Evolutionary conservation across 2,329 filamentous ascomycete genomes (phyloP), one percentile per base, ranked within the genome.

Genomic region (Curvularia hawaiiensis): DNA sequence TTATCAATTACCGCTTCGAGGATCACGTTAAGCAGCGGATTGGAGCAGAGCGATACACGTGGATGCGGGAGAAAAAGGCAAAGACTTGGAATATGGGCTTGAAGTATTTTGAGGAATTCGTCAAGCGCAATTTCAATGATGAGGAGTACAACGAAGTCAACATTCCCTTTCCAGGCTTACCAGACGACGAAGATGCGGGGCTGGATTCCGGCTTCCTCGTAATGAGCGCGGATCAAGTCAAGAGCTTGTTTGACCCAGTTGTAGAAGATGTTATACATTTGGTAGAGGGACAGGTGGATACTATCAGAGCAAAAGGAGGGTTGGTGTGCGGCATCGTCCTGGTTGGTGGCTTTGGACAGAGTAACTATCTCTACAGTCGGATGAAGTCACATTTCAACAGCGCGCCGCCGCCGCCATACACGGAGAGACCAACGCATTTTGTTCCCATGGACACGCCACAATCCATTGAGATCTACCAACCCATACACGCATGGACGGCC

Each of bases 71-170:
- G 51, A 90, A 90, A 77, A 92, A 92, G 75, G 84, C 84, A 3
- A 92, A 90, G 76, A 91, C 88, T 1, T 93, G 90, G 89, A 90
- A 79, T 54, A 81, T 81, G 78, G 90, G 88, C 2, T 79, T 93
- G 50, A 84, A 86, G 54, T 92, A 92, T 70, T 94, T 92, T 74
- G 90, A 94, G 68, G 90, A 93, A 70, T 92, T 91, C 71, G 90
- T 94, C 14, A 94, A 94, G 77, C 84, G 90, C 14, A 92, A 92
- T 69, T 94, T 93, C 71, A 89, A 90, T 70, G 88, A 90, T 67
- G 89, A 91, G 46, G 90, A 92, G 69, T 85, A 90, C 61, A 83
- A 87, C 49, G 90, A 93, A 71, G 85, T 92, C 57, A 92, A 92
- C 56, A 84, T 93, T 4, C 90, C 90, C 0, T 90, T 93, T 63